Percentiles rank a stretch among this genome's conserved stretches.
Evolutionary conservation across 192 early-diverging fungal genomes (phyloP).

Genomic region (Phlyctochytrium bullatum): DNA sequence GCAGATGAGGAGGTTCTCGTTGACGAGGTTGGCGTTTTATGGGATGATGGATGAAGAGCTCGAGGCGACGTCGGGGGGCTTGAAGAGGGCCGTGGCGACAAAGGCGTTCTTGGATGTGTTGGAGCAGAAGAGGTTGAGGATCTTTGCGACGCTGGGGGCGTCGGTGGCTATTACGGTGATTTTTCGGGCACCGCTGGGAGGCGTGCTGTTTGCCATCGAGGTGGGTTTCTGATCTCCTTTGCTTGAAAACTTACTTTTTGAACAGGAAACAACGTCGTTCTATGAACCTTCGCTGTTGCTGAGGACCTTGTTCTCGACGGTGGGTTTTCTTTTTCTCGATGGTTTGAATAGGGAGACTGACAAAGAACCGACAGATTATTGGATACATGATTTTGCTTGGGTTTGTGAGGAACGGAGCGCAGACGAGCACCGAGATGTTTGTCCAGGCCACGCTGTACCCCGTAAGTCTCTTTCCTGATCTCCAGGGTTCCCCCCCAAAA

Average conservation of each 20-base stretch:
- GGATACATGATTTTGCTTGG: conserved; percentile 27
- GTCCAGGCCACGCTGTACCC: conserved; percentile 22
- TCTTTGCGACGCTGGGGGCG: conserved; percentile 39
- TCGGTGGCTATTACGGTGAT: conserved; percentile 37
- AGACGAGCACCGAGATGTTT: conserved; percentile 2
- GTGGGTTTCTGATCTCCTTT: neutral
- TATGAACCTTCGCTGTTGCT: conserved; percentile 32
- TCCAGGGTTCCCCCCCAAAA: neutral
- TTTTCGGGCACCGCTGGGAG: conserved; percentile 34
- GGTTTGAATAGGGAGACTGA: neutral
- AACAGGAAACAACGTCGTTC: conserved; percentile 35
- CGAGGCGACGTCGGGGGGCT: neutral
- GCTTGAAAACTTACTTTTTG: neutral
- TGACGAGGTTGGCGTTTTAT: conserved; percentile 22
- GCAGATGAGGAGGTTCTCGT: neutral
- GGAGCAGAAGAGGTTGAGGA: conserved; percentile 20
- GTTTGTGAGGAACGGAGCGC: neutral
- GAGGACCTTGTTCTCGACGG: conserved; percentile 27
- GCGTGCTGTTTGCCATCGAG: conserved; percentile 39
- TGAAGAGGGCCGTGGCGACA: conserved; percentile 7
- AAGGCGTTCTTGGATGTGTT: conserved; percentile 31
- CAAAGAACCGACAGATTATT: conserved; percentile 5
- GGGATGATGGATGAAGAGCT: conserved; percentile 1
- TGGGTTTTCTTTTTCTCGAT: conserved; percentile 21
- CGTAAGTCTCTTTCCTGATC: conserved; percentile 3